These are phyloP conservation scores for Aspergillus campestris DNA, from an alignment of 495 filamentous ascomycete species.

Conservation along the genomic window DNA sequence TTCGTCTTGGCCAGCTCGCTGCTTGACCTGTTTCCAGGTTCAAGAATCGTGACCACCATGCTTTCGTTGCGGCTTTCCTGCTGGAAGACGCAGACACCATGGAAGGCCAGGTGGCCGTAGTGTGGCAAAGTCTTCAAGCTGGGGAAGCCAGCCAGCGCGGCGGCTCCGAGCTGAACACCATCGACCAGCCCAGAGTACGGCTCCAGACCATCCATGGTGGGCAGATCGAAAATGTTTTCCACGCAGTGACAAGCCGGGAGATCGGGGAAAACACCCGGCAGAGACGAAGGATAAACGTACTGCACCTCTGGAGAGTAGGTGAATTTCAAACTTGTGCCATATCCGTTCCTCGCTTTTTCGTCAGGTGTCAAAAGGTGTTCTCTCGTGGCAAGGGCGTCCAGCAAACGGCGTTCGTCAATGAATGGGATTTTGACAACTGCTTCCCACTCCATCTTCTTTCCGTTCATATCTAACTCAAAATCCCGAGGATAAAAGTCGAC, in stretches of 20 bases:
- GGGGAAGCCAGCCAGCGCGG: slow-evolving; percentile 87
- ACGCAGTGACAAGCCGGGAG: slow-evolving; percentile 81
- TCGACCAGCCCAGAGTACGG: slow-evolving; percentile 77
- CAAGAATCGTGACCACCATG: slow-evolving; percentile 79
- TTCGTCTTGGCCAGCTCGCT: slow-evolving; percentile 65
- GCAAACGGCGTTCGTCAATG: slow-evolving; percentile 81
- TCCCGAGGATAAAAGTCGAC: slow-evolving; percentile 97
- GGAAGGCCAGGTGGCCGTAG: slow-evolving; percentile 71
- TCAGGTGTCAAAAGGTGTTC: slow-evolving; percentile 66
- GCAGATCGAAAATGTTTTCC: slow-evolving; percentile 91
- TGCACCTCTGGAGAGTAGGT: slow-evolving; percentile 69
- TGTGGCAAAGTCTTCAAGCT: slow-evolving; percentile 77
- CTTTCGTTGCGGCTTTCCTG: slow-evolving; percentile 95
- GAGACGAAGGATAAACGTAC: slow-evolving; percentile 74
- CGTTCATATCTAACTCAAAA: slow-evolving; percentile 98
- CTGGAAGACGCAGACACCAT: slow-evolving; percentile 93
- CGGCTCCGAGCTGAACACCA: slow-evolving; percentile 73
- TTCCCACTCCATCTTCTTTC: slow-evolving; percentile 99
- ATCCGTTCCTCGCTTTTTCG: slow-evolving; percentile 76
- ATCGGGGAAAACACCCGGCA: slow-evolving; percentile 87
- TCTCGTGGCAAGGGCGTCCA: slow-evolving; percentile 76
- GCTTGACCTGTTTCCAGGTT: slow-evolving; percentile 61
- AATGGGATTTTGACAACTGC: slow-evolving; percentile 98
- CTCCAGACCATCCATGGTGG: slow-evolving; percentile 82
- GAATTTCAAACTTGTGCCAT: slow-evolving; percentile 89